phyloP scores from a whole-genome alignment of 306 rosid species.

The Gillenia trifoliata region DNA sequence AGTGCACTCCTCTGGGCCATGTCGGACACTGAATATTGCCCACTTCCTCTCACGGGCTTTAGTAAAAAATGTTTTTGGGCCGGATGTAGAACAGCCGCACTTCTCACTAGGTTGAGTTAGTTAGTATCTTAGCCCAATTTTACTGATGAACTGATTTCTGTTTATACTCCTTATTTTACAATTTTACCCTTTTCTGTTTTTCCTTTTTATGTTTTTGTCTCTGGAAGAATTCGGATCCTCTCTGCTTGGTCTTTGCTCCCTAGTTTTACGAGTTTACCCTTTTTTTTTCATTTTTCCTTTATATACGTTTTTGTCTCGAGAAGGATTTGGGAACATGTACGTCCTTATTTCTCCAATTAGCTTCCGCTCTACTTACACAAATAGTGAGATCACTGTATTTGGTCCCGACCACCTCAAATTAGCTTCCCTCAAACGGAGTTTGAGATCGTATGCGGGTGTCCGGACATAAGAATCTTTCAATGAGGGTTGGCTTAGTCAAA shows the following conservation, averaged over 20 bases:
- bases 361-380: no score
- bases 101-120: not conserved
- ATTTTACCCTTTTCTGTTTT: not conserved
- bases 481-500: not conserved
- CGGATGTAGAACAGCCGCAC: not conserved
- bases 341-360: no score
- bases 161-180: no score
- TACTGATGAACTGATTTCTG: not conserved
- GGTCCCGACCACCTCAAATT: not conserved
- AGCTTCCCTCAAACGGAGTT: not conserved
- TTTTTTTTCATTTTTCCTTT: no score
- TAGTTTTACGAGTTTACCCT: no score
- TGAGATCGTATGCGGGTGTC: not conserved
- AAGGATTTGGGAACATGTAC: no score
- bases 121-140: not conserved
- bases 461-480: not conserved
- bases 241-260: no score
- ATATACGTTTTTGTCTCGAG: no score
- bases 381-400: no score
- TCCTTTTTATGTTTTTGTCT: no score
- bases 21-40: not conserved
- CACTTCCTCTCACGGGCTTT: not conserved
- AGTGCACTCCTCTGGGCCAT: not conserved
- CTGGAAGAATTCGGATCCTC: no score
- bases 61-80: not conserved